Evolutionary conservation across 192 early-diverging fungal genomes (phyloP), one percentile per base, ranked within the genome.

Genomic region (Backusella macrospora): DNA sequence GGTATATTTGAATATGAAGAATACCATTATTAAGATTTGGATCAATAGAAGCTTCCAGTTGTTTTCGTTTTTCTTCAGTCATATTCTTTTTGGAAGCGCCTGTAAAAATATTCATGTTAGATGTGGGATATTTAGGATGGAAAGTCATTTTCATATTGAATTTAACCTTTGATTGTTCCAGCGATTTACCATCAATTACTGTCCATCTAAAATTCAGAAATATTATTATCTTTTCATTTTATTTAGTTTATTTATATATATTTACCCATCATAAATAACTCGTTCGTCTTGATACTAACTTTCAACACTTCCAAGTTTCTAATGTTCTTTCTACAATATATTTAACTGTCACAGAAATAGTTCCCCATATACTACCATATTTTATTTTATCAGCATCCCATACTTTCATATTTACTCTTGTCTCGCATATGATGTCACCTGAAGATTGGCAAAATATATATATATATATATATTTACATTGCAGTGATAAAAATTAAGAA

Each of bases 361-460:
- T 59, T 1, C 77, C 77, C 77, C 77, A 78, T 13, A 71, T n/a
- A 13, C 74, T 68, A 9, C 74, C 77, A 37, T 71, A 65, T 29
- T 73, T 74, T 6, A 78, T 46, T 43, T 78, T 78, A 42, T 78
- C 77, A 9, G 77, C 77, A 46, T 78, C 77, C 77, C 77, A 78
- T 29, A 78, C 72, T 43, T 73, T 78, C 0, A 78, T n/a, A 70
- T 78, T 72, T 1, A 78, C 67, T 15, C 42, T 48, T 21, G 66
- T 78, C 0, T 78, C 77, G 2, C 46, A 65, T 21, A 71, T 12
- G 73, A 78, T 74, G 38, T 78, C 77, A 46, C 74, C 77, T 77
- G 23, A 7, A 43, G 12, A 29, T 15, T 16, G 3, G 39, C 13
- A 55, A 6, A 39, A 49, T 52, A 48, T n/a, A 29, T 34, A 38